Conservation (phyloP, 75 land plant species). For the Sequoia sempervirens region DNA sequence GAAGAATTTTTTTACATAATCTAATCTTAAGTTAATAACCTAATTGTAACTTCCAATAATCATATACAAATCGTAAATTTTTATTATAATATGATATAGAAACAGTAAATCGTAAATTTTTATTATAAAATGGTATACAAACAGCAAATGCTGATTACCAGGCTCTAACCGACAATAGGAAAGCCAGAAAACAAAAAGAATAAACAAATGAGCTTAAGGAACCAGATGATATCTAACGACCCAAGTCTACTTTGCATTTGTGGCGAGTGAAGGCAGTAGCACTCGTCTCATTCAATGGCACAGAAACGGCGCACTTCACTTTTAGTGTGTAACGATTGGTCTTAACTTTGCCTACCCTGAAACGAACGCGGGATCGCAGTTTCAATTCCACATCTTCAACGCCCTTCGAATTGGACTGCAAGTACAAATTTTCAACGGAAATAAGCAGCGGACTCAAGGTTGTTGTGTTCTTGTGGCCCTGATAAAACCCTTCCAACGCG, state of each 20-base stretch:
- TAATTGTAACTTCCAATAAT: too few species aligned
- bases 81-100: too few species aligned
- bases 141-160: too few species aligned
- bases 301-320: not conserved
- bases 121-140: too few species aligned
- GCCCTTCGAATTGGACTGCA: not conserved
- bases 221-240: not conserved
- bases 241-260: not conserved
- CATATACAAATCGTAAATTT: too few species aligned
- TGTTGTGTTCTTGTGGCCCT: conserved; percentile 32
- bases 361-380: not conserved
- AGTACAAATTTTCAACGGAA: not conserved
- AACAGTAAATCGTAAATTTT: too few species aligned
- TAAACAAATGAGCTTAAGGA: too few species aligned
- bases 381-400: not conserved
- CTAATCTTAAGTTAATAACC: too few species aligned
- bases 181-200: too few species aligned
- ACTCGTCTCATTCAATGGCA: not conserved
- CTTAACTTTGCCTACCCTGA: conserved; percentile 1
- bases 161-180: too few species aligned
- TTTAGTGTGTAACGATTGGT: not conserved
- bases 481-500: conserved; percentile 21
- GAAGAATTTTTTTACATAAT: too few species aligned
- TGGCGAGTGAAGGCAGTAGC: not conserved
- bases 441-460: not conserved